phyloP scores from a whole-genome alignment of 306 rosid species.

The Lathyrus aphaca region DNA sequence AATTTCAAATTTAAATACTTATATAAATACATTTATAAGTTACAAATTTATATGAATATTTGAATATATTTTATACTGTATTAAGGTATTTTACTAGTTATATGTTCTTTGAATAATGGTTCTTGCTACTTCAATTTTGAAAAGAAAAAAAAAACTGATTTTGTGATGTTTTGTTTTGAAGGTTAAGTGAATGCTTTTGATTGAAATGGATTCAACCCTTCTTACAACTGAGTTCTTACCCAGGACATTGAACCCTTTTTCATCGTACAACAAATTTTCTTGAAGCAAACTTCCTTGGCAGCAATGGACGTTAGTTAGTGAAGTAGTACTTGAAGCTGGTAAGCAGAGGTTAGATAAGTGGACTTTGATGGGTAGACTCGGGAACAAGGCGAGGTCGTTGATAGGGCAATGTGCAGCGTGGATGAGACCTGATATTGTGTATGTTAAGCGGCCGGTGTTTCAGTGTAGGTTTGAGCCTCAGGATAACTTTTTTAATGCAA shows the following conservation, averaged over 20 bases:
- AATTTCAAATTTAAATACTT: too few relatives aligned
- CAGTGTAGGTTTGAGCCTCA: slow-evolving; percentile 94
- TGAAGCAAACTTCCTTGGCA: slow-evolving; percentile 83
- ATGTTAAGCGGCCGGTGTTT: slow-evolving; percentile 83
- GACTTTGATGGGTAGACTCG: slow-evolving; percentile 93
- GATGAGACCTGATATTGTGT: slow-evolving; percentile 90
- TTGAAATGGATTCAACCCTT: slow-evolving; percentile 46
- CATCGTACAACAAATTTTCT: slow-evolving; percentile 35
- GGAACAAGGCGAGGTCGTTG: slow-evolving; percentile 68
- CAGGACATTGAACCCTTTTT: slow-evolving; percentile 41
- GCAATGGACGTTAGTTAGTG: slow-evolving; percentile 86
- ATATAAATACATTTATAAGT: too few relatives aligned
- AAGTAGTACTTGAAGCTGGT: slow-evolving; percentile 80
- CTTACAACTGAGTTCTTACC: slow-evolving; percentile 44
- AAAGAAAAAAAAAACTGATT: slow-evolving; percentile 11
- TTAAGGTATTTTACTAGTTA: too few relatives aligned
- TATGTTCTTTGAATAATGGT: slow-evolving; percentile 8
- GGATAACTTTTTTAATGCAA: slow-evolving; percentile 56
- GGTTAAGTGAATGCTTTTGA: slow-evolving; percentile 33
- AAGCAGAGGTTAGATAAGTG: slow-evolving; percentile 89
- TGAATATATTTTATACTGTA: too few relatives aligned
- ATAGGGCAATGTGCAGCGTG: slow-evolving; percentile 85
- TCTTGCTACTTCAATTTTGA: slow-evolving; percentile 6
- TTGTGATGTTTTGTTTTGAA: slow-evolving; percentile 39
- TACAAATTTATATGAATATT: too few relatives aligned